phyloP scores from a whole-genome alignment of 2,329 filamentous ascomycete species.

The Zymoseptoria passerinii region DNA sequence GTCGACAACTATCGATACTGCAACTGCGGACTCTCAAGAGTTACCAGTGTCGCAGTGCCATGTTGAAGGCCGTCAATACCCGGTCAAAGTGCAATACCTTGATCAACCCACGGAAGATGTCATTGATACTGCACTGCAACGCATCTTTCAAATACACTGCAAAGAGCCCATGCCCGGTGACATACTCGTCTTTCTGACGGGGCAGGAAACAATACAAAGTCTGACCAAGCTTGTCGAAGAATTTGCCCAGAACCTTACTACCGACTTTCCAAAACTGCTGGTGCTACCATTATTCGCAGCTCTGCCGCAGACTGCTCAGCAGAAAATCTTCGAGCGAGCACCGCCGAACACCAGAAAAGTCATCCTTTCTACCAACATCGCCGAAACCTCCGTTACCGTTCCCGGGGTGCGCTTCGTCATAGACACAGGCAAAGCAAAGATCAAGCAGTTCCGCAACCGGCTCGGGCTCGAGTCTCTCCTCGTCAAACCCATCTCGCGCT shows the following conservation, averaged over 20 bases:
- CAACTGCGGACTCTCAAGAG: background rate
- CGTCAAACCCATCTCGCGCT: conserved; percentile 83
- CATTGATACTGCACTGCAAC: conserved; percentile 70
- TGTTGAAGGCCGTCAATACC: conserved; percentile 80
- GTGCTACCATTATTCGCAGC: conserved; percentile 83
- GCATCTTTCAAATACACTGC: conserved; percentile 77
- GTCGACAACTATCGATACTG: background rate
- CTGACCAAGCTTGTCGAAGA: conserved; percentile 75
- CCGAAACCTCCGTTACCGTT: conserved; percentile 96
- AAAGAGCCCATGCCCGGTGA: conserved; percentile 90
- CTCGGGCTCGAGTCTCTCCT: conserved; percentile 86
- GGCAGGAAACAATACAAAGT: conserved; percentile 84
- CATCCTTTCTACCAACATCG: conserved; percentile 91
- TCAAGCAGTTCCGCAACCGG: conserved; percentile 79
- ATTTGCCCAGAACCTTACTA: conserved; percentile 60
- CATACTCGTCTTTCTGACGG: conserved; percentile 83
- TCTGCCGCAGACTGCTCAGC: conserved; percentile 76
- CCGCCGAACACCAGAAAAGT: conserved; percentile 74
- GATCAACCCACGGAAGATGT: conserved; percentile 69
- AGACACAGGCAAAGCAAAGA: conserved; percentile 87
- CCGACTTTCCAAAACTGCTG: conserved; percentile 39
- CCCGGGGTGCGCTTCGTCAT: conserved; percentile 86
- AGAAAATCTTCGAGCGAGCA: conserved; percentile 72
- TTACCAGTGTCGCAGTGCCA: conserved; percentile 38
- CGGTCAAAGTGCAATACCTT: conserved; percentile 71